A percentile compares a stretch with the other conserved stretches of the same genome.
Conservation (phyloP, 345 rosid genomes). For the Orychophragmus violaceus region DNA sequence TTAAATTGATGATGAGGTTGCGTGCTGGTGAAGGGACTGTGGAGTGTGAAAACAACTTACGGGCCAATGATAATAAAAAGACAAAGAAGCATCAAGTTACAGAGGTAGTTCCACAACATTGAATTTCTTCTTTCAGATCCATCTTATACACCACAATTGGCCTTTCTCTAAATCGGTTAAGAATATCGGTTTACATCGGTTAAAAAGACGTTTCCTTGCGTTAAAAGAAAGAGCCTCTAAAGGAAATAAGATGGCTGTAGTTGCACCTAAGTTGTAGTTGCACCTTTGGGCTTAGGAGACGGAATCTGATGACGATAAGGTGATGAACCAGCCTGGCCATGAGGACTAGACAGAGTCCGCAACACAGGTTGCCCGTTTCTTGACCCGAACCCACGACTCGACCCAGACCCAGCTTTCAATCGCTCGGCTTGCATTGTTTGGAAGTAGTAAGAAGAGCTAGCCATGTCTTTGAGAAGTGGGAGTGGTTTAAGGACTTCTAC, state of each 20-base stretch:
- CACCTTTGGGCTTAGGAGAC: conserved; percentile 34
- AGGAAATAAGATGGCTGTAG: not conserved
- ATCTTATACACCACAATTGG: not conserved
- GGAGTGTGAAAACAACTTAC: not conserved
- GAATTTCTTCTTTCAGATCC: not conserved
- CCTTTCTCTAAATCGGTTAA: conserved; percentile 18
- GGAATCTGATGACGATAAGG: conserved; percentile 34
- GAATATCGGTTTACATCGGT: conserved; percentile 17
- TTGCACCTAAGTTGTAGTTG: conserved; percentile 23
- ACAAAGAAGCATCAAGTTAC: not conserved
- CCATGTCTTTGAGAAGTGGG: conserved; percentile 73
- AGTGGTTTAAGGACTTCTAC: conserved; percentile 67
- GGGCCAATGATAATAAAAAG: not conserved
- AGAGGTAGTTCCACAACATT: not conserved
- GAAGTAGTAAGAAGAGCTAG: conserved; percentile 75
- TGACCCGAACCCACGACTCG: conserved; percentile 27
- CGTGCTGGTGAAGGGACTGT: not conserved
- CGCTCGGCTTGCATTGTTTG: conserved; percentile 67
- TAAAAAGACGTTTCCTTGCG: not conserved
- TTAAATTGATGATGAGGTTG: not conserved
- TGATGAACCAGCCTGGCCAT: conserved; percentile 26
- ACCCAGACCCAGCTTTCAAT: conserved; percentile 24
- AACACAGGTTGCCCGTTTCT: conserved; percentile 32
- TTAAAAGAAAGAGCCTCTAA: not conserved
- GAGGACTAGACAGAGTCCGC: conserved; percentile 31